These are phyloP conservation scores for Trichoderma simmonsii DNA, from an alignment of 2,329 filamentous ascomycete genomes.

Conservation along the genomic window DNA sequence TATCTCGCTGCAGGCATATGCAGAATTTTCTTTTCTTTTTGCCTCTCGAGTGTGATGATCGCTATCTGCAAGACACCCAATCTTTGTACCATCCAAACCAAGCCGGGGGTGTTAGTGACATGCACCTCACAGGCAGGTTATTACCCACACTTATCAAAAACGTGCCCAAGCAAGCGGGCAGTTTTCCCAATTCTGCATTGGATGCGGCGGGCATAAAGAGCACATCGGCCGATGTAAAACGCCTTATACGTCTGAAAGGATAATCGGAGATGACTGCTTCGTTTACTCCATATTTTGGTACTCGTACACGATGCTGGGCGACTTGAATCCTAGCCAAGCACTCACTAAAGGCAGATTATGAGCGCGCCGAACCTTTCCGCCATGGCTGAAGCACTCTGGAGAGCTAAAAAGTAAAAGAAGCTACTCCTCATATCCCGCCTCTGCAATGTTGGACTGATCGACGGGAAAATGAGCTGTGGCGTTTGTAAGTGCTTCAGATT, in stretches of 20 bases:
- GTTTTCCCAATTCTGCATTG: not conserved
- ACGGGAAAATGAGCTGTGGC: not conserved
- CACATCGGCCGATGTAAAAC: not conserved
- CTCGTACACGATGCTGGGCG: not conserved
- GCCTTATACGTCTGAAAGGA: not conserved
- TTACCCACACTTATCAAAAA: not conserved
- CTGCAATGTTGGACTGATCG: not conserved
- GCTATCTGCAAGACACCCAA: not conserved
- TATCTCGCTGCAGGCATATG: not conserved
- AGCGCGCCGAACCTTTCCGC: not conserved
- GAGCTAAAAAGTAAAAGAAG: not conserved
- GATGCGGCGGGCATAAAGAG: not conserved
- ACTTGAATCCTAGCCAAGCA: not conserved
- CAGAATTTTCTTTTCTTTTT: not conserved
- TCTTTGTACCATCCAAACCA: not conserved
- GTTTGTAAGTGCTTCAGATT: not conserved
- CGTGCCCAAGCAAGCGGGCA: not conserved
- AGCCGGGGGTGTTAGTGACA: not conserved
- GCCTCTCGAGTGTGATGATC: not conserved
- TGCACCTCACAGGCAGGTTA: not conserved
- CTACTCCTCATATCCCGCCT: not conserved
- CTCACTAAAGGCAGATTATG: not conserved
- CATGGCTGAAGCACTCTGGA: not conserved
- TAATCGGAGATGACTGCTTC: conserved; percentile 2
- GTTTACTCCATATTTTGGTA: not conserved